phyloP scores from a whole-genome alignment of 2,329 filamentous ascomycete genomes.

The Dactylonectria macrodidyma region DNA sequence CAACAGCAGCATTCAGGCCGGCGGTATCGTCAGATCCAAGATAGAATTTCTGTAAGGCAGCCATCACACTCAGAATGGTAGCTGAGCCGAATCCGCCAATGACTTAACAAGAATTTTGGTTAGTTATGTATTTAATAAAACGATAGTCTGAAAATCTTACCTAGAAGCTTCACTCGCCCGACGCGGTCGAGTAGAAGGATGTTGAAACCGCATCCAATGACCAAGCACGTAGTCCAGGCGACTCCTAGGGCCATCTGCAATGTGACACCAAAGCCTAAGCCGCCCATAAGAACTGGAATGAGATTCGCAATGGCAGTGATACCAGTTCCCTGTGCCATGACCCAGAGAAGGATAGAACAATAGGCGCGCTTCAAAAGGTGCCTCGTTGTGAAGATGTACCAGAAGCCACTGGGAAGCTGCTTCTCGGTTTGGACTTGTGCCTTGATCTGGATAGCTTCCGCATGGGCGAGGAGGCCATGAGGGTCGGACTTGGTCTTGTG shows the following conservation, averaged over 20 bases:
- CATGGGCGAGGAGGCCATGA: slow-evolving; percentile 28
- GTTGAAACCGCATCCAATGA: slow-evolving; percentile 36
- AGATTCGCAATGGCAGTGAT: slow-evolving; percentile 35
- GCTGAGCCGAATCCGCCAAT: slow-evolving; percentile 30
- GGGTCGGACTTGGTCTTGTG: slow-evolving; percentile 32
- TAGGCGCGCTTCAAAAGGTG: slow-evolving; percentile 31
- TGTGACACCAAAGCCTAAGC: slow-evolving; percentile 32
- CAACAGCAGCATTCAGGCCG: slow-evolving; percentile 34
- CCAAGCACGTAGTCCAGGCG: slow-evolving; percentile 34
- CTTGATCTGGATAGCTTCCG: slow-evolving; percentile 35
- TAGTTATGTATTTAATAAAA: background rate
- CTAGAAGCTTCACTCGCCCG: slow-evolving; percentile 33
- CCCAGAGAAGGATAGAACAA: slow-evolving; percentile 34
- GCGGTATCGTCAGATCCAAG: slow-evolving; percentile 25
- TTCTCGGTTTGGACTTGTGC: slow-evolving; percentile 34
- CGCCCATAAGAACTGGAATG: slow-evolving; percentile 32
- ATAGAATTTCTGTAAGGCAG: slow-evolving; percentile 33
- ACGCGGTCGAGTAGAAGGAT: slow-evolving; percentile 33
- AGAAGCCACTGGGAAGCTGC: slow-evolving; percentile 26
- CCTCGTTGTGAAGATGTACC: slow-evolving; percentile 34
- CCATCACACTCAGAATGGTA: slow-evolving; percentile 30
- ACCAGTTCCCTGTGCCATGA: slow-evolving; percentile 36
- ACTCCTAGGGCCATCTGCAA: slow-evolving; percentile 34
- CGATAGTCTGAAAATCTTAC: slow-evolving; percentile 6
- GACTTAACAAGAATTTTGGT: slow-evolving; percentile 11